Base-by-base conservation (phyloP, 75 land plant species). In the Azolla pinnata region DNA sequence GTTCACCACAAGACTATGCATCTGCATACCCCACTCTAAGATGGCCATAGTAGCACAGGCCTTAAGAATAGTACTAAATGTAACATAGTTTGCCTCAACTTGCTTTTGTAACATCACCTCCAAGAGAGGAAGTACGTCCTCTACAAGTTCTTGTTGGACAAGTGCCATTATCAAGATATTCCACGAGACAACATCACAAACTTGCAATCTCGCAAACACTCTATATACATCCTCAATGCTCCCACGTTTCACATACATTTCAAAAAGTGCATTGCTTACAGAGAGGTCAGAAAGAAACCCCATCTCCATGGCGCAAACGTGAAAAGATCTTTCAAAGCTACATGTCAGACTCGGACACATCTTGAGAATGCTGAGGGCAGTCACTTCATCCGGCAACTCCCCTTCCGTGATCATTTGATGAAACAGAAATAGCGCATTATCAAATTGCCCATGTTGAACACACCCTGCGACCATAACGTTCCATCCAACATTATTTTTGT, bases 401-500 rank as follows among this genome's bases (percentile, higher is more conserved):
- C 32, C 32, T 30, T 54, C 32, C 24, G 27, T 2, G 2, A 30
- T 2, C 4, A 30, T 23, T 24, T 30, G 56, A 5, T 24, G 28
- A 46, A 46, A 4, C 23, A 46, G 49, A 46, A 23, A 18, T 18
- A 46, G 21, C 23, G 23, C 21, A 18, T 46, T 46, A 18, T 46
- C 49, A 18, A 23, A 3, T 18, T 2, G 10, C 12, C 17, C 49
- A 46, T 3, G n/a, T 23, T 46, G 49, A 46, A 23, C 4, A 44
- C 31, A 62, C 7, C 64, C 68, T 34, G 25, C 31, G 30, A 66
- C 60, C 63, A 66, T 59, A 25, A 66, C 64, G 44, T 60, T 66
- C 68, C 68, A 66, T 1, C 66, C 21, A 29, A 61, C 28, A 7
- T 24, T 33, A 29, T 66, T 47, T 44, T 60, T 42, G 4, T 42